Evolutionary conservation across 2,329 filamentous ascomycete genomes (phyloP).

Genomic region (Penicillium oxalicum): DNA sequence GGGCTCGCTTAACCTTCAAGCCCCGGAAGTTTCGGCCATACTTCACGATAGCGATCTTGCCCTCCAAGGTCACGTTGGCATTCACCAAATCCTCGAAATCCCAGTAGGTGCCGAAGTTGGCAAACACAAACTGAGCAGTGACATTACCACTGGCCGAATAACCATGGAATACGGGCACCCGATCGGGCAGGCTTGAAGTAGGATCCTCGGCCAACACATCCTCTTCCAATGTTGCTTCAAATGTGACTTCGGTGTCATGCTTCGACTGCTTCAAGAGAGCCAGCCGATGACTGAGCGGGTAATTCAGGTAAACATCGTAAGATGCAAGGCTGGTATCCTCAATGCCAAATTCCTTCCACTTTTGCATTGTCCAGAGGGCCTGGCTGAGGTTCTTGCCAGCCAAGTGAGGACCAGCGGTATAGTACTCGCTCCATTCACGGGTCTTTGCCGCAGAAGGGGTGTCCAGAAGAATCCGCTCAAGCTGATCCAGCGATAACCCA

Average conservation of each 20-base stretch:
- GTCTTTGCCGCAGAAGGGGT: conserved; percentile 53
- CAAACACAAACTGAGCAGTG: conserved; percentile 78
- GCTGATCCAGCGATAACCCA: conserved; percentile 49
- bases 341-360: conserved; percentile 67
- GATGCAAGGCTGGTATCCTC: conserved; percentile 52
- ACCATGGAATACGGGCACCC: conserved; percentile 87
- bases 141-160: conserved; percentile 92
- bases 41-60: conserved; percentile 80
- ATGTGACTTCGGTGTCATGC: conserved; percentile 53
- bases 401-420: conserved; percentile 68
- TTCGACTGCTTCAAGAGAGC: conserved; percentile 53
- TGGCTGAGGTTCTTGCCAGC: conserved; percentile 73
- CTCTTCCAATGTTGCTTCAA: conserved; percentile 75
- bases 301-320: conserved; percentile 75
- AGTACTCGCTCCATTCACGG: conserved; percentile 70
- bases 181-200: conserved; percentile 64
- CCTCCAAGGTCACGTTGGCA: conserved; percentile 68
- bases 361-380: conserved; percentile 68
- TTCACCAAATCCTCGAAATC: conserved; percentile 78
- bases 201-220: conserved; percentile 78
- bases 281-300: conserved; percentile 64
- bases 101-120: conserved; percentile 81
- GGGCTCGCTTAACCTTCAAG: conserved; percentile 85
- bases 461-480: conserved; percentile 49
- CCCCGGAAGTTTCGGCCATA: conserved; percentile 86